Conservation (phyloP, 441 rosid species). For the Corymbia calophylla region DNA sequence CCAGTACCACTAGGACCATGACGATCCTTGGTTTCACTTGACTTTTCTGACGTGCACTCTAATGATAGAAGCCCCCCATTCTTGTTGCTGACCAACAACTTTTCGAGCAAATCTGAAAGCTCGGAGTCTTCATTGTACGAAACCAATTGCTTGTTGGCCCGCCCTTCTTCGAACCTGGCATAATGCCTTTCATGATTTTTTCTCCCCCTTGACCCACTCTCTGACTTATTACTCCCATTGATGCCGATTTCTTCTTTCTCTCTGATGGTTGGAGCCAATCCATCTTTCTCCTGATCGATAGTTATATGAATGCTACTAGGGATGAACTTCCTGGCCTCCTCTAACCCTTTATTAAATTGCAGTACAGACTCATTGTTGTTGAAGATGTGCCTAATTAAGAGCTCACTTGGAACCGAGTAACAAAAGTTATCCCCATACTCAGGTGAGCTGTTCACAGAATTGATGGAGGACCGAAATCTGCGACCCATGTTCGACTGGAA, state of each 20-base stretch:
- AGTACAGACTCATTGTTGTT: neutral
- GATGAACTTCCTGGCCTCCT: neutral
- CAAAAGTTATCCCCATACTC: neutral
- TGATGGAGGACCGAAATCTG: neutral
- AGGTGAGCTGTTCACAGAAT: neutral
- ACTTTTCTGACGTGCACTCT: neutral
- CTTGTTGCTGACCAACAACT: neutral
- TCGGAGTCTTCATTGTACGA: neutral
- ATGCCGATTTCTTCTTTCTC: neutral
- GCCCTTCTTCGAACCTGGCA: neutral
- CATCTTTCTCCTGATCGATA: neutral
- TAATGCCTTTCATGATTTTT: neutral
- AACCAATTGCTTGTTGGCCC: neutral
- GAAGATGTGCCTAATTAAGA: neutral
- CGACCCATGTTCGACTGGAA: neutral
- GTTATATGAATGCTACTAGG: neutral
- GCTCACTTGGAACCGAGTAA: neutral
- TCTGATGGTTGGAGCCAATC: neutral
- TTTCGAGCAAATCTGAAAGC: neutral
- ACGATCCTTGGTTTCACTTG: neutral
- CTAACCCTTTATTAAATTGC: neutral
- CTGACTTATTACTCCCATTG: neutral
- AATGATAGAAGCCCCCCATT: neutral
- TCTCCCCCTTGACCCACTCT: neutral
- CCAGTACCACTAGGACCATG: neutral